These are phyloP conservation scores for Chaetomium globosum DNA, from an alignment of 2,329 filamentous ascomycete species.

Conservation along the genomic window DNA sequence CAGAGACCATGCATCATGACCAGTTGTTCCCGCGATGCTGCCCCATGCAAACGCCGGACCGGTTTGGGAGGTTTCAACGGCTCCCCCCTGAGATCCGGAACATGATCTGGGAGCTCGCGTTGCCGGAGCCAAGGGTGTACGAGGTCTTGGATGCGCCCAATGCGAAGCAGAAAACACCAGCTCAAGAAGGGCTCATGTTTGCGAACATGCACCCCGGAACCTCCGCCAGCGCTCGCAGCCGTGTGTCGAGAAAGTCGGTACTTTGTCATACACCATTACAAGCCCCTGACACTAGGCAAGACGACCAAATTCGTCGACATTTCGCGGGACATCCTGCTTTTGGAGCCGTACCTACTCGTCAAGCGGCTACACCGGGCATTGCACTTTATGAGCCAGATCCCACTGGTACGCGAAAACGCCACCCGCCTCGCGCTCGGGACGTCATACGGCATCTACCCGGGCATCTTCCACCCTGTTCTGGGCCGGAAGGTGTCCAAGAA, in stretches of 20 bases:
- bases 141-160: slow-evolving; percentile 52
- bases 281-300: slow-evolving; percentile 48
- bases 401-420: slow-evolving; percentile 47
- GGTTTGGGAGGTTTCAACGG: slow-evolving; percentile 39
- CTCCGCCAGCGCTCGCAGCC: slow-evolving; percentile 48
- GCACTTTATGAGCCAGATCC: slow-evolving; percentile 51
- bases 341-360: slow-evolving; percentile 53
- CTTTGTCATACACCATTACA: slow-evolving; percentile 49
- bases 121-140: slow-evolving; percentile 51
- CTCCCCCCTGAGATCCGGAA: slow-evolving; percentile 51
- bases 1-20: slow-evolving; percentile 35
- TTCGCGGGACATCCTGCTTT: slow-evolving; percentile 50
- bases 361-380: slow-evolving; percentile 51
- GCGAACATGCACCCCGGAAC: slow-evolving; percentile 51
- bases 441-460: slow-evolving; percentile 51
- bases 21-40: slow-evolving; percentile 30
- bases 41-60: slow-evolving; percentile 30
- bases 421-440: slow-evolving; percentile 51
- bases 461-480: slow-evolving; percentile 50
- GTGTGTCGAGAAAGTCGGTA: slow-evolving; percentile 51
- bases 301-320: slow-evolving; percentile 54
- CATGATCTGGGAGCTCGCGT: slow-evolving; percentile 51
- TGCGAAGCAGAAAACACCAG: slow-evolving; percentile 45
- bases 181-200: slow-evolving; percentile 51
- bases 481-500: slow-evolving; percentile 50